Conservation (phyloP, 768 basidiomycete species). For the Lentinula edodes region DNA sequence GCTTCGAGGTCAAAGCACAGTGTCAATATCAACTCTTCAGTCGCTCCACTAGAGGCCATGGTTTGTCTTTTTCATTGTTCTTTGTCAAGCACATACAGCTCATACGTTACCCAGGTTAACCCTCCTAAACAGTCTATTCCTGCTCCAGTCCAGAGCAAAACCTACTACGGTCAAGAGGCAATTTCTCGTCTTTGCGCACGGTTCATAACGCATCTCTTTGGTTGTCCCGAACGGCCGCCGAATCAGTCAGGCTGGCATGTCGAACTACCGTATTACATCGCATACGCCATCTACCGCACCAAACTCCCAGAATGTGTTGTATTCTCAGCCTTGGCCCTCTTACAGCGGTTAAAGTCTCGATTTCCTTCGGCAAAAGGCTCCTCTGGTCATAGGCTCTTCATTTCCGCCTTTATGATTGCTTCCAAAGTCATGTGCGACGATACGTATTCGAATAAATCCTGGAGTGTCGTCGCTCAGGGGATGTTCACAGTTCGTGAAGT, state of each 20-base stretch:
- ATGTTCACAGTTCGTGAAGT: conserved; percentile 85
- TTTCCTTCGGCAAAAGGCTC: conserved; percentile 89
- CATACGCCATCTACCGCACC: conserved; percentile 82
- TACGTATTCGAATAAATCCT: conserved; percentile 90
- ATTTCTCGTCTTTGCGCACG: conserved; percentile 66
- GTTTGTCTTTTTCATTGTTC: not conserved
- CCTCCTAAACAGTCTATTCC: not conserved
- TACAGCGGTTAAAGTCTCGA: conserved; percentile 81
- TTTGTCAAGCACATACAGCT: not conserved
- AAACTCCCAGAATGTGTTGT: conserved; percentile 66
- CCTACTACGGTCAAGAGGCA: conserved; percentile 72
- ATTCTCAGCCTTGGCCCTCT: conserved; percentile 62
- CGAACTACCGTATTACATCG: conserved; percentile 71
- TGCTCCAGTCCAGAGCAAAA: not conserved
- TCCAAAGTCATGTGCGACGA: conserved; percentile 91
- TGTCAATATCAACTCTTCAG: not conserved
- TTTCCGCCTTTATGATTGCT: conserved; percentile 90
- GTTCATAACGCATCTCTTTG: conserved; percentile 82
- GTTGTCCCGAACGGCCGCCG: conserved; percentile 79
- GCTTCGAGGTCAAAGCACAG: not conserved
- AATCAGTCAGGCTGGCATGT: conserved; percentile 48
- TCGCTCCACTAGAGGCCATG: not conserved
- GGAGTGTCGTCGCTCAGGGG: conserved; percentile 85
- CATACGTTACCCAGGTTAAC: not conserved
- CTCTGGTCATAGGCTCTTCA: conserved; percentile 84